Conservation (phyloP, 345 rosid genomes). For the Abelmoschus esculentus region DNA sequence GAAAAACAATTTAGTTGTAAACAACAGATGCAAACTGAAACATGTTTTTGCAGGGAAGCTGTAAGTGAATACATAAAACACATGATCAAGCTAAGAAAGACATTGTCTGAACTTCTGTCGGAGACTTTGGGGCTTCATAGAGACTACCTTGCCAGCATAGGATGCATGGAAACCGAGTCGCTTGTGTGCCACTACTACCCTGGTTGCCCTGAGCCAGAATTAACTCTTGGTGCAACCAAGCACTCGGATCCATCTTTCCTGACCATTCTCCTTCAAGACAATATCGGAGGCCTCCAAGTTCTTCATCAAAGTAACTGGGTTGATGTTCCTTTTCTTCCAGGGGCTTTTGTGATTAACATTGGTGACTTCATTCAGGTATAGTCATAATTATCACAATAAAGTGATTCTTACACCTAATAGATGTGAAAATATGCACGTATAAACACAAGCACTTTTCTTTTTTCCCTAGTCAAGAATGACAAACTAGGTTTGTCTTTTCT, state of each 20-base stretch:
- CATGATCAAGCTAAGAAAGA: constrained; percentile 21
- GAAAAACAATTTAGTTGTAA: neutral
- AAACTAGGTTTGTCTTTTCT: neutral
- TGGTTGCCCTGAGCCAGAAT: constrained; percentile 42
- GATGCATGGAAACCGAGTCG: constrained; percentile 40
- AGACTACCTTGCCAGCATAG: constrained; percentile 28
- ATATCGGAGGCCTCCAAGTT: constrained; percentile 40
- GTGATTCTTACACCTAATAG: neutral
- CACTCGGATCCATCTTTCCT: constrained; percentile 44
- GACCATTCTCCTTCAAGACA: constrained; percentile 42
- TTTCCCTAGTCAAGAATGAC: neutral
- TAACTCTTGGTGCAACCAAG: constrained; percentile 35
- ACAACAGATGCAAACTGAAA: neutral
- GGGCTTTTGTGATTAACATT: constrained; percentile 35
- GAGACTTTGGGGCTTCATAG: constrained; percentile 37
- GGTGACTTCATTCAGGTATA: constrained; percentile 49
- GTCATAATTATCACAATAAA: neutral
- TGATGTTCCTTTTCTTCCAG: constrained; percentile 30
- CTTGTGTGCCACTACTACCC: constrained; percentile 46
- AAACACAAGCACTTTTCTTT: neutral
- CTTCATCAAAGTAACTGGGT: constrained; percentile 35
- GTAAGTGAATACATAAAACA: constrained; percentile 33
- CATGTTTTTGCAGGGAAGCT: constrained; percentile 23
- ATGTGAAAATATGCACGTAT: neutral
- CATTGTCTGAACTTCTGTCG: constrained; percentile 29